Percentiles rank a stretch among this genome's conserved stretches.
Evolutionary conservation across 2,329 filamentous ascomycete species (phyloP).

Genomic region (Exophiala sp.): DNA sequence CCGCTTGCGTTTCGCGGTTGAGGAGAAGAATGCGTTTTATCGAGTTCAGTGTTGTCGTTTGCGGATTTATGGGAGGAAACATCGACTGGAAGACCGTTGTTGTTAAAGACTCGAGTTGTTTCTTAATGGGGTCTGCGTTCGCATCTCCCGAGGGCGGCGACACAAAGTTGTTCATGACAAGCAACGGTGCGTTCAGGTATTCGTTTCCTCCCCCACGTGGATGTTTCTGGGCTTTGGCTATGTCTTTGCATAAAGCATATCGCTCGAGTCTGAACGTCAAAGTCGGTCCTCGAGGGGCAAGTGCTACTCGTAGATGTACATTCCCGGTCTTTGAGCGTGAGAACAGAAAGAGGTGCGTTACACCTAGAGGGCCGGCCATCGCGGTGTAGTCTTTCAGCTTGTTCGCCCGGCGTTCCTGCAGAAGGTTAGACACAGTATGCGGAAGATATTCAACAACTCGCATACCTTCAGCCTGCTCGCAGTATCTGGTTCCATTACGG

Average conservation of each 20-base stretch:
- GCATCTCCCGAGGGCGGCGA: slow-evolving; percentile 58
- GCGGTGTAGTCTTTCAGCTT: slow-evolving; percentile 85
- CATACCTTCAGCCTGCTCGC: slow-evolving; percentile 73
- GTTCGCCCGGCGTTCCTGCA: slow-evolving; percentile 75
- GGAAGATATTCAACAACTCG: neutral
- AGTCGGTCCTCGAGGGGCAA: slow-evolving; percentile 86
- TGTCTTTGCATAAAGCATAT: slow-evolving; percentile 90
- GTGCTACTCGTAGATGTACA: slow-evolving; percentile 82
- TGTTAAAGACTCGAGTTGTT: slow-evolving; percentile 86
- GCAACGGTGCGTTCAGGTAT: slow-evolving; percentile 76
- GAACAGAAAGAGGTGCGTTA: slow-evolving; percentile 89
- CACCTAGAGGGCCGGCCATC: slow-evolving; percentile 91
- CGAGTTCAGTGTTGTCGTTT: slow-evolving; percentile 82
- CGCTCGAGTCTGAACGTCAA: slow-evolving; percentile 92
- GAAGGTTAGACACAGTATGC: neutral
- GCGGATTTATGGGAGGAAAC: slow-evolving; percentile 92
- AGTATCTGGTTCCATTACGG: slow-evolving; percentile 94
- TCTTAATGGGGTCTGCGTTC: slow-evolving; percentile 70
- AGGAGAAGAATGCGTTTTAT: slow-evolving; percentile 87
- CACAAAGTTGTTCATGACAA: slow-evolving; percentile 98
- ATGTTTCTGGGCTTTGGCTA: slow-evolving; percentile 77
- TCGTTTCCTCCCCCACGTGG: slow-evolving; percentile 80
- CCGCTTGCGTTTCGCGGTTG: slow-evolving; percentile 66
- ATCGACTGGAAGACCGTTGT: slow-evolving; percentile 95
- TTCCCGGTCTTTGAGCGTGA: slow-evolving; percentile 86